A percentile compares a stretch with the other conserved stretches of the same genome.
These are phyloP conservation scores for Aegilops bicornis DNA, from an alignment of 176 grass and related monocot species.

Conservation along the genomic window DNA sequence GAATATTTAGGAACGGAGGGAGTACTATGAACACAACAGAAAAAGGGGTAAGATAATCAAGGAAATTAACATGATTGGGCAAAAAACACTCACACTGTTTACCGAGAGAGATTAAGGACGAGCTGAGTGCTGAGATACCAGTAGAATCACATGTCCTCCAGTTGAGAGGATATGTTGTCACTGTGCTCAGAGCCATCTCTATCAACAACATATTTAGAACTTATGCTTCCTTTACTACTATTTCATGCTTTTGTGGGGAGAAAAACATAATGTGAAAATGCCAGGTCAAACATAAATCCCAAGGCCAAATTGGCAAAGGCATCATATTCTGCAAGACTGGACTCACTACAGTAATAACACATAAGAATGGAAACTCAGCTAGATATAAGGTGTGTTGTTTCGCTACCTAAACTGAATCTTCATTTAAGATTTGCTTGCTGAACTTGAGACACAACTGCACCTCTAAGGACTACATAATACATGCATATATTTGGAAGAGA, in stretches of 20 bases:
- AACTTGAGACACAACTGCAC: neutral
- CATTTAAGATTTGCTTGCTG: neutral
- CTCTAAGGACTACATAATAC: neutral
- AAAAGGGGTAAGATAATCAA: too few relatives aligned
- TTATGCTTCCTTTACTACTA: conserved; percentile 18
- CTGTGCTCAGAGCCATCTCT: too few relatives aligned
- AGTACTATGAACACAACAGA: too few relatives aligned
- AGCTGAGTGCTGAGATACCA: too few relatives aligned
- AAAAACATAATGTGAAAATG: neutral
- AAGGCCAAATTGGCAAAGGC: neutral
- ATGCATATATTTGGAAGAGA: neutral
- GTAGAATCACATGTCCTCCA: too few relatives aligned
- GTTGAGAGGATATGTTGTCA: too few relatives aligned
- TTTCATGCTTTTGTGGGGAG: neutral
- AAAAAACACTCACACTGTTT: too few relatives aligned
- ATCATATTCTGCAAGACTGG: neutral
- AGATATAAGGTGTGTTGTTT: neutral
- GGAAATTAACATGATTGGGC: too few relatives aligned
- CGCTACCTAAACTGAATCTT: neutral
- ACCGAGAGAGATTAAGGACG: too few relatives aligned
- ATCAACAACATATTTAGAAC: conserved; percentile 55
- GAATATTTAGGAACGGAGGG: too few relatives aligned
- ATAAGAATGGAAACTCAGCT: conserved; percentile 5
- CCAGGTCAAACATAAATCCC: neutral
- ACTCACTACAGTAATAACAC: neutral